Evolutionary conservation across 108 stramenopile species (phyloP).

Genomic region (Craspedostauros australis): DNA sequence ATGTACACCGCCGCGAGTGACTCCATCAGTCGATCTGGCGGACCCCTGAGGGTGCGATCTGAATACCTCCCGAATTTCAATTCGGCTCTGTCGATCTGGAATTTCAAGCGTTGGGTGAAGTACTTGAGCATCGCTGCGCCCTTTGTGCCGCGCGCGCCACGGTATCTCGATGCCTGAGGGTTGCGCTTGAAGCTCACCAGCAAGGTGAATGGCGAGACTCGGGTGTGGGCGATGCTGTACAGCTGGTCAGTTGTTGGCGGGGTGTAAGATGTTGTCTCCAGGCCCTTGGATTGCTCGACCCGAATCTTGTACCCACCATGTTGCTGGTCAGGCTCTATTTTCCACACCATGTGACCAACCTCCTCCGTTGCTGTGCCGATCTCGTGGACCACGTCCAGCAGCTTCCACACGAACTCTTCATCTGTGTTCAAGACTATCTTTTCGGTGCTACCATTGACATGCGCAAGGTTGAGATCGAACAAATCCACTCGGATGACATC

Average conservation of each 20-base stretch:
- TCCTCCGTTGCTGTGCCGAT: constrained; percentile 66
- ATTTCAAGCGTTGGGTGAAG: constrained; percentile 71
- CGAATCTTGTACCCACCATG: constrained; percentile 54
- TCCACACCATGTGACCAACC: constrained; percentile 51
- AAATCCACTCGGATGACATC: constrained; percentile 71
- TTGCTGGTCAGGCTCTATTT: constrained; percentile 64
- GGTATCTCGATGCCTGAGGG: constrained; percentile 59
- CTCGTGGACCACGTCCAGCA: constrained; percentile 66
- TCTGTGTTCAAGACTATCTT: constrained; percentile 66
- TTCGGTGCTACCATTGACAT: constrained; percentile 52
- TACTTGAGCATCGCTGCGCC: constrained; percentile 75
- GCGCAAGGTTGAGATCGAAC: constrained; percentile 72
- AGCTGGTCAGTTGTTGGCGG: constrained; percentile 65
- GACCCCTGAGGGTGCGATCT: constrained; percentile 63
- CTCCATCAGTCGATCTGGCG: constrained; percentile 75
- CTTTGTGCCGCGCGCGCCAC: too few species aligned
- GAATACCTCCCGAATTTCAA: constrained; percentile 72
- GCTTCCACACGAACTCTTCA: constrained; percentile 81
- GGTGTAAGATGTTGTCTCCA: constrained; percentile 27
- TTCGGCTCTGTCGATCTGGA: constrained; percentile 72
- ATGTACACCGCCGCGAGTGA: constrained; percentile 64
- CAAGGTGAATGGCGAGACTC: constrained; percentile 70
- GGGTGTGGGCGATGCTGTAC: constrained; percentile 54
- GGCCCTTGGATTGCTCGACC: constrained; percentile 36
- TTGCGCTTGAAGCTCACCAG: constrained; percentile 73